Conservation (phyloP, 331 rosid genomes). For the Prunus yedoensis region DNA sequence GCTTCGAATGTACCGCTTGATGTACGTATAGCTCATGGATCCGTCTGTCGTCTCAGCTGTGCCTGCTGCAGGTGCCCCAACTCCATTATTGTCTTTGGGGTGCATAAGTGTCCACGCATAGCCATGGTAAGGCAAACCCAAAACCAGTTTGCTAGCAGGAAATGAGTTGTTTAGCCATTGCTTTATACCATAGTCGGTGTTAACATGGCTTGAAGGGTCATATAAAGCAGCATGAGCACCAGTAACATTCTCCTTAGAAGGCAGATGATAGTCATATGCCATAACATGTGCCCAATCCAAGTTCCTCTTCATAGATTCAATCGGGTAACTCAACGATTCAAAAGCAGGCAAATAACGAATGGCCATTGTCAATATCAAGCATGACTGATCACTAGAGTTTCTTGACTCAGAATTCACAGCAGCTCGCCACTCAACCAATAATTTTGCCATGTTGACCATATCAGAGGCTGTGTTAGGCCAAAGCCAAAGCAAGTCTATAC, state of each 20-base stretch:
- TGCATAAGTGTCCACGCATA: slow-evolving; percentile 48
- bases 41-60: slow-evolving; percentile 28
- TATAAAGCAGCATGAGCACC: slow-evolving; percentile 51
- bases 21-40: slow-evolving; percentile 28
- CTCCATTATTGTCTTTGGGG: slow-evolving; percentile 13
- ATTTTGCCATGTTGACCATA: slow-evolving; percentile 26
- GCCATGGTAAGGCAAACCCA: slow-evolving; percentile 68
- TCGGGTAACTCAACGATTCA: slow-evolving; percentile 30
- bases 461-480: slow-evolving; percentile 29
- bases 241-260: slow-evolving; percentile 28
- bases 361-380: slow-evolving; percentile 31
- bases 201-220: slow-evolving; percentile 35
- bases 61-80: slow-evolving; percentile 34
- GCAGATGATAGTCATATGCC: slow-evolving; percentile 55
- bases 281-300: slow-evolving; percentile 58
- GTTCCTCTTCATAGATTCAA: slow-evolving; percentile 40
- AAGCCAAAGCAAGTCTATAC: slow-evolving; percentile 33
- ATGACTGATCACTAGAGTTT: slow-evolving; percentile 8
- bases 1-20: slow-evolving; percentile 28
- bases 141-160: slow-evolving; percentile 38
- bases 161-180: slow-evolving; percentile 50
- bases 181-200: slow-evolving; percentile 44
- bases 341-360: slow-evolving; percentile 26
- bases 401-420: slow-evolving; percentile 33
- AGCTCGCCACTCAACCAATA: slow-evolving; percentile 37